Evolutionary conservation across 2,329 filamentous ascomycete species (phyloP), one percentile per base, ranked within the genome.

Genomic region (Paraphaeosphaeria sporulosa): DNA sequence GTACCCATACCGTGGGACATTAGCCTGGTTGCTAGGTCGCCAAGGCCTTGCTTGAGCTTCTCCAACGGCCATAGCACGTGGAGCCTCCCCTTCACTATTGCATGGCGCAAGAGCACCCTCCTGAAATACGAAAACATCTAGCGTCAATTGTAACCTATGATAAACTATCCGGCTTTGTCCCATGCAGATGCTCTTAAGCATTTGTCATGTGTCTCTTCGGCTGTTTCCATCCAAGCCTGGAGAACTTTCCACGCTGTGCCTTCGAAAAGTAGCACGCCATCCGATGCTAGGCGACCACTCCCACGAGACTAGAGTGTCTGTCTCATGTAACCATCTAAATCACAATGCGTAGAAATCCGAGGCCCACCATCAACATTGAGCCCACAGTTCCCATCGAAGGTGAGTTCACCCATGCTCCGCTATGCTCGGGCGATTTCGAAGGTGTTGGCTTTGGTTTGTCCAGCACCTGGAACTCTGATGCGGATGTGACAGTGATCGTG

Each of bases 401-500:
- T 15, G 34, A 17, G 13, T n/a, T 32, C 15, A 19, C 36, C 7
- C 4, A 34, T 19, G 21, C 23, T 5, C 9, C 12, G n/a, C 23
- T 51, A 8, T 23, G 9, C 15, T 15, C 48, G 25, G 34, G 15
- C 13, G 25, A 13, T 1, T n/a, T 32, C 13, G 49, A 42, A 36
- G 49, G 49, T 21, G 42, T 42, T 15, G 49, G 49, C 49, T 40
- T 52, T 12, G 49, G 49, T 21, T 52, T 52, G 19, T 52, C 49
- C 15, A 52, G 23, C 10, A 52, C 34, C 21, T 52, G 49, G 21
- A 52, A 52, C 23, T 52, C 49, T 34, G 49, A 52, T 27, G 27
- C 49, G 36, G 49, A 52, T 3, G 27, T 27, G 2, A 27, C 34
- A 19, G 36, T 27, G 34, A 52, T 52, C 10, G 49, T 52, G 19